Percentiles rank a stretch among this genome's conserved stretches.
These are phyloP conservation scores for Torulaspora gathmanii DNA, from an alignment of 805 yeast species.

Conservation along the genomic window DNA sequence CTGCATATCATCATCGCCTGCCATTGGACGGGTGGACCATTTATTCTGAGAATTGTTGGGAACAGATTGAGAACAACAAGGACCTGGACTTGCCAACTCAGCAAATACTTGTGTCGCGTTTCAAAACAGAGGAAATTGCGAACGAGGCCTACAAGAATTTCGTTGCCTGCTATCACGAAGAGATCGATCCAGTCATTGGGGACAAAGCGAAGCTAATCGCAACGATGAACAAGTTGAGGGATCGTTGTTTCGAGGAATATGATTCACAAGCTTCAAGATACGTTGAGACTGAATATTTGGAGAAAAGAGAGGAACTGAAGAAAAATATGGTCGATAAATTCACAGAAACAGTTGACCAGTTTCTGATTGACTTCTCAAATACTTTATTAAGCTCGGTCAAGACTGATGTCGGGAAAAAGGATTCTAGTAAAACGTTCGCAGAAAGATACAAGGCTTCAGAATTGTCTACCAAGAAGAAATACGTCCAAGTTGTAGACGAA, in stretches of 20 bases:
- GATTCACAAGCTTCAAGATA: constrained; percentile 77
- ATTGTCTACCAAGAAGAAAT: constrained; percentile 23
- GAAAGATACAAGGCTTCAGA: constrained; percentile 35
- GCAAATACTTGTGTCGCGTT: constrained; percentile 89
- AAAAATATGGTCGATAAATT: constrained; percentile 47
- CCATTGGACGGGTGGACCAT: constrained; percentile 96
- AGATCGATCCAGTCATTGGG: constrained; percentile 29
- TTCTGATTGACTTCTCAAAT: constrained; percentile 39
- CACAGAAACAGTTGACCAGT: constrained; percentile 41
- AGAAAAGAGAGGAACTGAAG: constrained; percentile 49
- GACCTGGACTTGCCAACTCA: constrained; percentile 96
- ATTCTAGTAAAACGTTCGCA: constrained; percentile 29
- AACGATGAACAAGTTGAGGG: constrained; percentile 42
- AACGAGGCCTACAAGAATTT: constrained; percentile 47
- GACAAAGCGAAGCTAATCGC: constrained; percentile 39
- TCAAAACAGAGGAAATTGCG: constrained; percentile 88
- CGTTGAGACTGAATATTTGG: constrained; percentile 57
- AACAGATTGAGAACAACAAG: constrained; percentile 85
- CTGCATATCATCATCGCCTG: constrained; percentile 72
- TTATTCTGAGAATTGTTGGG: constrained; percentile 90
- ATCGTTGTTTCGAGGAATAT: constrained; percentile 47
- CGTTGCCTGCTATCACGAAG: constrained; percentile 34
- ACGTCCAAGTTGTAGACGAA: constrained; percentile 23
- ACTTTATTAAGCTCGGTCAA: constrained; percentile 33
- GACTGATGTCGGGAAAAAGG: constrained; percentile 24